Percentiles rank a stretch among this genome's conserved stretches.
Evolutionary conservation across 768 basidiomycete genomes (phyloP).

Genomic region (Paxillus involutus): DNA sequence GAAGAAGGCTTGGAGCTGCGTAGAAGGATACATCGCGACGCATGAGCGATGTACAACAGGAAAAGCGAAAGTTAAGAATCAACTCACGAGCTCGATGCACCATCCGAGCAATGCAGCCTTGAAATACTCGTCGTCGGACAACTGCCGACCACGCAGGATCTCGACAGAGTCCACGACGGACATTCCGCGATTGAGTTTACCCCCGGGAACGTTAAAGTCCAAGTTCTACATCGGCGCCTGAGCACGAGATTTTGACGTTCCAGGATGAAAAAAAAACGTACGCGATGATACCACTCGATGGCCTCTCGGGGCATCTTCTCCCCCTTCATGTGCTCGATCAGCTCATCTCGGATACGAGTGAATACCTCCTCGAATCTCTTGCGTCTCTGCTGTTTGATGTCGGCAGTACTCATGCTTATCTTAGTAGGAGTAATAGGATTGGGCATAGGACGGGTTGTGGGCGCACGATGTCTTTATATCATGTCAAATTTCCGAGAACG

Average conservation of each 20-base stretch:
- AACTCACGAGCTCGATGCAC: conserved; percentile 92
- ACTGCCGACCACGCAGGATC: conserved; percentile 70
- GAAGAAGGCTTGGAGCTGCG: conserved; percentile 95
- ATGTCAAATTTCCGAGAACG: not conserved
- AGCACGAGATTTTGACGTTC: not conserved
- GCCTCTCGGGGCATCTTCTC: conserved; percentile 86
- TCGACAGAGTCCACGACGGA: conserved; percentile 92
- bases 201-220: conserved; percentile 93
- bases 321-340: conserved; percentile 62
- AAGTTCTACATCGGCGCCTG: conserved; percentile 54
- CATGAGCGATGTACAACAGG: not conserved
- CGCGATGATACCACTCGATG: conserved; percentile 79
- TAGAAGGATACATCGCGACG: not conserved
- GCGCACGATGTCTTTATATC: too few relatives aligned
- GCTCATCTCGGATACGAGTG: conserved; percentile 70
- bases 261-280: conserved; percentile 36
- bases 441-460: not conserved
- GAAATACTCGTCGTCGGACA: conserved; percentile 85
- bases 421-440: not conserved
- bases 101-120: conserved; percentile 89
- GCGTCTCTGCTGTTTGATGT: conserved; percentile 46
- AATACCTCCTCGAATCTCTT: conserved; percentile 74
- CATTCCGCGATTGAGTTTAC: conserved; percentile 96
- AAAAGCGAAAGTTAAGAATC: not conserved
- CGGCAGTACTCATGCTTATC: conserved; percentile 24